Conservation (phyloP, 257 asterid genomes). For the Solanum peruvianum region DNA sequence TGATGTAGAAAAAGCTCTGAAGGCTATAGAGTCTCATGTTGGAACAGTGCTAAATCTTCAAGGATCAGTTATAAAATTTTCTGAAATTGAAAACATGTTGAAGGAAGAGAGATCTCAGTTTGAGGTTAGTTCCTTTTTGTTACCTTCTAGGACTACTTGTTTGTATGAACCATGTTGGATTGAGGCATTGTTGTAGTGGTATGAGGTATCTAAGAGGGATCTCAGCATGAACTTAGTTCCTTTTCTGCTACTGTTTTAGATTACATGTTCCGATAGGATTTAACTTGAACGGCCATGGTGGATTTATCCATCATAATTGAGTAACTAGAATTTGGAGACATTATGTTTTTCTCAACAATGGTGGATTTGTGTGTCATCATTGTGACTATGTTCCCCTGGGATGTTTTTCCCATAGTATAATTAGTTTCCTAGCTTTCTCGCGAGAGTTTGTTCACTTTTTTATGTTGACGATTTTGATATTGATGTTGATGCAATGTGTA, state of each 20-base stretch:
- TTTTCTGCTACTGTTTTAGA: neutral
- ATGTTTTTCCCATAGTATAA: neutral
- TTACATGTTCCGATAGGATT: neutral
- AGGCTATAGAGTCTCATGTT: constrained; percentile 35
- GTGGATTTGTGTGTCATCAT: neutral
- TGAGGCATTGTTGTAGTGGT: neutral
- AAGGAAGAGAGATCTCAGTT: constrained; percentile 63
- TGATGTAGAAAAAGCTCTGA: constrained; percentile 59
- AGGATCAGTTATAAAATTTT: constrained; percentile 49
- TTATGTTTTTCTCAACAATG: neutral
- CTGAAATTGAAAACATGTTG: constrained; percentile 67
- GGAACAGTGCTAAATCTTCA: constrained; percentile 55
- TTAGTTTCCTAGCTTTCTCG: neutral
- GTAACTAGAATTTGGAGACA: neutral
- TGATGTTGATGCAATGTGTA: neutral
- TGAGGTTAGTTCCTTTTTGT: constrained; percentile 45
- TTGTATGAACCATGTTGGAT: neutral
- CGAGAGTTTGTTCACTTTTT: neutral
- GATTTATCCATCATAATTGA: neutral
- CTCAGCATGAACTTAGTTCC: neutral
- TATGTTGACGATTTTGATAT: neutral
- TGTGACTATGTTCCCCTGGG: neutral
- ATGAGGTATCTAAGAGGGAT: neutral
- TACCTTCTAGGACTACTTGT: neutral
- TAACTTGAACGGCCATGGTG: neutral